These are phyloP conservation scores for Boletellus deceptivus DNA, from an alignment of 1,284 basidiomycete species.

Conservation along the genomic window DNA sequence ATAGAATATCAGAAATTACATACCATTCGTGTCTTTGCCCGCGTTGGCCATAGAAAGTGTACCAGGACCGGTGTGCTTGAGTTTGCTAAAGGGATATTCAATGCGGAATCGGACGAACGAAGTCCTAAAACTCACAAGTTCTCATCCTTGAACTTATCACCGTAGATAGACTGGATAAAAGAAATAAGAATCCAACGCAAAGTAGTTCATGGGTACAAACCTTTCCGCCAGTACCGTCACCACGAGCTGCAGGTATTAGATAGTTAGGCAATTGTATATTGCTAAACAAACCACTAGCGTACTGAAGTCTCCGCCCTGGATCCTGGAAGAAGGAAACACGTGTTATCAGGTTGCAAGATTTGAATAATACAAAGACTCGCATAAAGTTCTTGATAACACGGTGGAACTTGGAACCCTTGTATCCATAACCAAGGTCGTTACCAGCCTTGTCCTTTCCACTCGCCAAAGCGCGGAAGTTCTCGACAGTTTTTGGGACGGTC, in stretches of 20 bases:
- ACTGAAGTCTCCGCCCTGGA: constrained; percentile 95
- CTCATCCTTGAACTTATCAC: constrained; percentile 92
- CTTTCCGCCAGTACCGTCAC: constrained; percentile 95
- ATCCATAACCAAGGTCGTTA: constrained; percentile 71
- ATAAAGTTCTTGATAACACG: constrained; percentile 98
- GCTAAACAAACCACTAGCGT: constrained; percentile 25
- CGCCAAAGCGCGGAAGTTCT: constrained; percentile 89
- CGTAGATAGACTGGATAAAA: constrained; percentile 78
- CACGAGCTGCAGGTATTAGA: constrained; percentile 52
- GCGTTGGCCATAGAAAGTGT: constrained; percentile 94
- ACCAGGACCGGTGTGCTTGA: constrained; percentile 84
- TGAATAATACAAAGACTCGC: constrained; percentile 39
- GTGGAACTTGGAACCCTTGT: constrained; percentile 96
- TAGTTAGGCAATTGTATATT: background rate
- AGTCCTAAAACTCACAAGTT: constrained; percentile 70
- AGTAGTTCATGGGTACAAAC: constrained; percentile 27
- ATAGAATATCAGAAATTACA: constrained; percentile 9
- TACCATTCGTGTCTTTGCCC: constrained; percentile 82
- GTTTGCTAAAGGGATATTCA: constrained; percentile 56
- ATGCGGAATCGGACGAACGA: background rate
- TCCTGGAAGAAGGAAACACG: constrained; percentile 38
- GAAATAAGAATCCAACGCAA: background rate
- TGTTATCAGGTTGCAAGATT: background rate
- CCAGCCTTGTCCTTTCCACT: constrained; percentile 84
- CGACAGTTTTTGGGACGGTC: constrained; percentile 96